Conservation (phyloP, 179 eudicot genomes). For the Corrigiola litoralis region DNA sequence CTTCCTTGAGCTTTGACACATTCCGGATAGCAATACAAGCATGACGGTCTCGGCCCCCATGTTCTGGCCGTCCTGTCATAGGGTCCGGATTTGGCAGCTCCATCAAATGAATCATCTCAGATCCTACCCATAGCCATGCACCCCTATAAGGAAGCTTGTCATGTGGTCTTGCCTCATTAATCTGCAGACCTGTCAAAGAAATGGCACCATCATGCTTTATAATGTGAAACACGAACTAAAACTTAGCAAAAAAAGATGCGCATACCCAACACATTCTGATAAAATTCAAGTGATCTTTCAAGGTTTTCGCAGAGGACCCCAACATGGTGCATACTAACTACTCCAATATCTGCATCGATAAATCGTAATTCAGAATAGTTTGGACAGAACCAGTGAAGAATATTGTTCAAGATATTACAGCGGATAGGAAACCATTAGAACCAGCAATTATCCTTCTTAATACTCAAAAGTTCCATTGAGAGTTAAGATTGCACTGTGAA, state of each 20-base stretch:
- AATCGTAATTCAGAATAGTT: not conserved
- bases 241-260: not conserved
- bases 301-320: constrained; percentile 93
- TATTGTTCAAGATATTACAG: not conserved
- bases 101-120: constrained; percentile 97
- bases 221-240: not conserved
- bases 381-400: not conserved
- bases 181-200: constrained; percentile 57
- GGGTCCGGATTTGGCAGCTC: constrained; percentile 99
- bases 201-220: not conserved
- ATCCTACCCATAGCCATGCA: constrained; percentile 98
- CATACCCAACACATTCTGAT: constrained; percentile 84
- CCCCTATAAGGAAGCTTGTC: constrained; percentile 97
- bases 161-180: constrained; percentile 92
- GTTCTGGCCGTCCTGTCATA: constrained; percentile 78
- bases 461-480: not conserved
- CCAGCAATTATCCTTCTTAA: not conserved
- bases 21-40: constrained; percentile 71
- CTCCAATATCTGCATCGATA: constrained; percentile 66
- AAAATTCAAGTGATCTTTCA: constrained; percentile 81
- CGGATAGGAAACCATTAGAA: not conserved
- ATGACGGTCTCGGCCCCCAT: constrained; percentile 96
- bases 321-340: constrained; percentile 87
- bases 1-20: constrained; percentile 77
- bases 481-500: not conserved